Conservation (phyloP, 169 alveolate genomes). For the Eimeria acervulina region DNA sequence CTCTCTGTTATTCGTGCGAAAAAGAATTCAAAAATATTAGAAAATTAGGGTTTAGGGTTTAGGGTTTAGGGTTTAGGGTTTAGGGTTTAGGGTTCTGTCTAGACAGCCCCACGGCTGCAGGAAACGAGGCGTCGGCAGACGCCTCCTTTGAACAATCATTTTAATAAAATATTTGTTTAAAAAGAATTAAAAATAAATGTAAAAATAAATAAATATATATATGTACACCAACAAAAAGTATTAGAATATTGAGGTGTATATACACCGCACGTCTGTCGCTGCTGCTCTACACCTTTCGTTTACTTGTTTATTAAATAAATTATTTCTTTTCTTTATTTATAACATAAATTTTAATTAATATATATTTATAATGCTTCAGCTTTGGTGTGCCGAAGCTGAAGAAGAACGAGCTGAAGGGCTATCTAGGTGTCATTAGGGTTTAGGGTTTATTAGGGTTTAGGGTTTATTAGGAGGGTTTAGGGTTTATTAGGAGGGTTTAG, state of each 20-base stretch:
- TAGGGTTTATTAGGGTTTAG: background rate
- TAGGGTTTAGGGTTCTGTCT: background rate
- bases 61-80: slow-evolving; percentile 4
- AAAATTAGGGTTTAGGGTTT: background rate
- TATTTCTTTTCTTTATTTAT: no score
- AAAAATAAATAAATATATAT: no score
- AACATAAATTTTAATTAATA: no score
- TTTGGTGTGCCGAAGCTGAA: background rate
- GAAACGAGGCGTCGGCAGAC: background rate
- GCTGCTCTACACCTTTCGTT: background rate
- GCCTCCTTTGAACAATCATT: background rate
- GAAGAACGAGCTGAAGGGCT: background rate
- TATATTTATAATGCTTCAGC: no score
- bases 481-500: no score
- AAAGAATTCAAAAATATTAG: no score
- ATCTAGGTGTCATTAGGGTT: background rate
- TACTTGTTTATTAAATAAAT: no score
- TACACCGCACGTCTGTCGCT: background rate
- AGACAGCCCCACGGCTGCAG: background rate
- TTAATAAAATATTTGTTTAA: no score
- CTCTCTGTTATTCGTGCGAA: background rate
- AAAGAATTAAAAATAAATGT: no score
- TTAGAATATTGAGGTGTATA: background rate
- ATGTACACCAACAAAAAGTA: no score
- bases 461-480: background rate